phyloP scores from a whole-genome alignment of 441 rosid species.

The Isatis lusitanica region DNA sequence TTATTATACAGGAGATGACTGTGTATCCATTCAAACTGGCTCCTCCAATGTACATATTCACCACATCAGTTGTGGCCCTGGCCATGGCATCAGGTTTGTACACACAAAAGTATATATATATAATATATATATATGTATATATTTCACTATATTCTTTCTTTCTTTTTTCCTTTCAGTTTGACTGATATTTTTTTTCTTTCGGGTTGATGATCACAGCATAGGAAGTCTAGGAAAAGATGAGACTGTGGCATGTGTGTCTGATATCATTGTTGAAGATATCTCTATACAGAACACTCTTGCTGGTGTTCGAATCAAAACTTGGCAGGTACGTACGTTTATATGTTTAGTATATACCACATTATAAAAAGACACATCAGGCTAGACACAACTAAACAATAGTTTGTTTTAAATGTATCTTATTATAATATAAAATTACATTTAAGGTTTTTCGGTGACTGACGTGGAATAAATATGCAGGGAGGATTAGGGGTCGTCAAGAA shows the following conservation, averaged over 20 bases:
- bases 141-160: neutral
- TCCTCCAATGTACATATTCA: slow-evolving; percentile 76
- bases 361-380: no score
- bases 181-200: neutral
- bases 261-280: slow-evolving; percentile 59
- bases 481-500: slow-evolving; percentile 81
- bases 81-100: slow-evolving; percentile 80
- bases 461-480: slow-evolving; percentile 46
- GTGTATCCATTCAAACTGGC: slow-evolving; percentile 87
- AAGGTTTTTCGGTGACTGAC: neutral
- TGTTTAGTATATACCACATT: neutral
- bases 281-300: slow-evolving; percentile 55
- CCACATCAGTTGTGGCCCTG: slow-evolving; percentile 81
- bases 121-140: neutral
- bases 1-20: slow-evolving; percentile 70
- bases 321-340: slow-evolving; percentile 66
- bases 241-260: slow-evolving; percentile 75
- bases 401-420: no score
- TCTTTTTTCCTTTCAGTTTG: neutral
- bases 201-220: slow-evolving; percentile 44
- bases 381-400: no score
- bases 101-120: neutral
- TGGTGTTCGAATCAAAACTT: slow-evolving; percentile 86
- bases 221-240: slow-evolving; percentile 80
- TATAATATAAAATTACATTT: neutral